Base-by-base conservation (phyloP, 2,329 filamentous ascomycete genomes). In the Elsinoe australis region DNA sequence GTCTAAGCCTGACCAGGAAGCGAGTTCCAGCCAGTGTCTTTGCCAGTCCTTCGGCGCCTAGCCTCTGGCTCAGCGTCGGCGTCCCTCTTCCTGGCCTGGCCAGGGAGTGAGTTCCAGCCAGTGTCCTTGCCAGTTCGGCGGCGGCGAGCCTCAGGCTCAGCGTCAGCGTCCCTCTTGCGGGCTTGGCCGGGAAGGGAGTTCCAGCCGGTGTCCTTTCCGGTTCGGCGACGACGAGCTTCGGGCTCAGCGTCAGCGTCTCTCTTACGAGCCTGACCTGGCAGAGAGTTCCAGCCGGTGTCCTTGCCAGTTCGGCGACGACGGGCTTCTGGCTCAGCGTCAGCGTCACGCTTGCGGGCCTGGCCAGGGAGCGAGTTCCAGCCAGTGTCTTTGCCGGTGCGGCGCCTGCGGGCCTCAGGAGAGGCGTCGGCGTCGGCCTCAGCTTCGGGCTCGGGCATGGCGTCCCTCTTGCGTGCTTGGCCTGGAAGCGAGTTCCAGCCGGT, bases 381-480 rank as follows among this genome's bases (percentile, higher is more conserved):
- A 24, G 31, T 49, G 18, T 47, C 44, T 9, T 34, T 22, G 18
- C 44, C 29, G 6, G 19, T 34, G 9, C 44, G 5, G 2, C 44
- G 2, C 3, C 29, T 10, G 5, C 39, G n/a, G 5, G 39, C 18
- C 5, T 14, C 7, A 7, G 31, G 18, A 4, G 12, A 24, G 44
- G 31, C 34, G 5, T 31, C 47, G 4, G 47, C 17, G 3, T 49
- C 48, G n/a, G 49, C 24, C 5, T 47, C 42, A n/a, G 49, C 49
- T 19, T 52, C 50, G n/a, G 62, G 57, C 49, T 60, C 52, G 34
- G 59, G 49, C 28, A 57, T 39, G 44, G 56, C 52, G 49, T 53
- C 47, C 51, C 56, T 57, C 61, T 49, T 60, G 66, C 72, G 75
- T 18, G 62, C 54, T 54, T 67, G 60, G 26, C 70, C 69, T 22